Base-by-base conservation (phyloP, 768 basidiomycete species). In the Lactarius hengduanensis region DNA sequence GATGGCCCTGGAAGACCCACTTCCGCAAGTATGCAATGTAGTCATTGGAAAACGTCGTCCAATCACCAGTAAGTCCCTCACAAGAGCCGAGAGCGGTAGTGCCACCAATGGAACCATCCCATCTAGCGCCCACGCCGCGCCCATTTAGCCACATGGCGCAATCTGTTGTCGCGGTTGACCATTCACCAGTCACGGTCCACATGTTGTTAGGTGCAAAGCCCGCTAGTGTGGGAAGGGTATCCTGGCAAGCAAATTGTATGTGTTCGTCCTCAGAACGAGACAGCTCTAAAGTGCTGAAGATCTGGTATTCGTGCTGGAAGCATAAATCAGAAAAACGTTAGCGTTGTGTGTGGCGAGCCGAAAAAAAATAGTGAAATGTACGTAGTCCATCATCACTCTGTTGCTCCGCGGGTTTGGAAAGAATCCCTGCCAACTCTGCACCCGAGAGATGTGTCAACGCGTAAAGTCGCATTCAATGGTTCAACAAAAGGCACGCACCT, bases 121-220 rank as follows among this genome's bases (percentile, higher is more conserved):
- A 91, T 20, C 88, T 81, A 0, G 87, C 78, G 15, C 91, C 91
- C 43, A 83, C 78, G 26, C 86, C 87, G 50, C 90, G 81, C 0
- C 92, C 92, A 73, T 93, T 94, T 9, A 94, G 79, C 88, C 89
- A 93, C 71, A 76, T 76, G 0, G 91, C 87, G 71, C 91, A 94
- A 73, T 91, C 90, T 0, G 89, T 91, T 10, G 81, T 76, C 0
- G 89, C 86, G 26, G 81, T 85, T 18, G 89, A 89, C 86, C 90
- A 94, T 79, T 94, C 92, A 28, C 92, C 91, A 15, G 88, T 80
- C 36, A 92, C 78, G 2, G 89, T 91, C 87, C 87, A 91, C 38
- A 92, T 78, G 68, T 88, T 87, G 11, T 77, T 75, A 6, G 78
- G 65, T 7, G 84, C 80, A 72, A 79, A 90, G 3, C 75, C 66